phyloP scores from a whole-genome alignment of 495 filamentous ascomycete species.

The Talaromyces wortmannii region DNA sequence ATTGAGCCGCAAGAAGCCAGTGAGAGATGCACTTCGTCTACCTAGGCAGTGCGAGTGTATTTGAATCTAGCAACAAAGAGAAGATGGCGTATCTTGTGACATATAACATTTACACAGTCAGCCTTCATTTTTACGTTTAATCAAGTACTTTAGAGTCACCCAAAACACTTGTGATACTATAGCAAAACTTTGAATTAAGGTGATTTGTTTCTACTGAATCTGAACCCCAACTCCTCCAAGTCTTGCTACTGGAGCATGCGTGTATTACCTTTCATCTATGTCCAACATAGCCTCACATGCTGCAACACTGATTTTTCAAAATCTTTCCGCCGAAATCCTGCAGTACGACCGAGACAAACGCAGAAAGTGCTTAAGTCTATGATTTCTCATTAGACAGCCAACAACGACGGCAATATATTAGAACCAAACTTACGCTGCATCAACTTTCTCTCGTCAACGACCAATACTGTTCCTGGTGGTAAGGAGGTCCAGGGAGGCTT shows the following conservation, averaged over 20 bases:
- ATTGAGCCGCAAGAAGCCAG: not conserved
- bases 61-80: not conserved
- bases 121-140: not conserved
- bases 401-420: not conserved
- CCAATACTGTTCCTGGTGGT: not conserved
- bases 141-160: not conserved
- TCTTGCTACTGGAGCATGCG: not conserved
- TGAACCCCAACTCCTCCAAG: not conserved
- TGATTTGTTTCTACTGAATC: not conserved
- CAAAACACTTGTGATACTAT: not conserved
- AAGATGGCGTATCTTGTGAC: not conserved
- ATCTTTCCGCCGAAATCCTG: conserved; percentile 15
- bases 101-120: not conserved
- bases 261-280: not conserved
- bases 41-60: not conserved
- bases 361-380: not conserved
- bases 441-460: not conserved
- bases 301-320: conserved; percentile 10
- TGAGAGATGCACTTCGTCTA: not conserved
- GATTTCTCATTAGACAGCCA: not conserved
- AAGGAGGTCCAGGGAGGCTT: not conserved
- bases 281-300: not conserved
- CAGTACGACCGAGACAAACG: conserved; percentile 43
- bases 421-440: not conserved
- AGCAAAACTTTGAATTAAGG: not conserved